Percentiles rank a stretch among this genome's conserved stretches.
Conservation (phyloP, 139 green algal species). For the Dunaliella sp. region DNA sequence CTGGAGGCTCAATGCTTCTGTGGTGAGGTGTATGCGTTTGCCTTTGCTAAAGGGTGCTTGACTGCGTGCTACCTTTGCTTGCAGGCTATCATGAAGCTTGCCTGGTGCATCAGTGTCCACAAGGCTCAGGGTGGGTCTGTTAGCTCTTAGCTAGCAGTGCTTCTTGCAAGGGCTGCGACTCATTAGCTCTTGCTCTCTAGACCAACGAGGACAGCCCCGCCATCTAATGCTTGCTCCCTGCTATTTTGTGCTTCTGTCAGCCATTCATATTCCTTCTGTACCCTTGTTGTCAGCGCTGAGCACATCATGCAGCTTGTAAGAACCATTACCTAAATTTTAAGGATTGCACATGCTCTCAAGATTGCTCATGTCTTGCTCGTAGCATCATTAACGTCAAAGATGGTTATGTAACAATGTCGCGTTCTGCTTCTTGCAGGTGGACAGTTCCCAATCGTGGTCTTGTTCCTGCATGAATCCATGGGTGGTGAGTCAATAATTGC, state of each 20-base stretch:
- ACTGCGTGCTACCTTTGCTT: too few relatives aligned
- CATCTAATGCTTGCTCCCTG: too few relatives aligned
- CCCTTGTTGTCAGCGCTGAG: background rate
- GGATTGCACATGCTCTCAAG: background rate
- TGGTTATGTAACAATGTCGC: background rate
- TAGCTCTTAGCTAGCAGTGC: background rate
- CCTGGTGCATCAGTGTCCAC: background rate
- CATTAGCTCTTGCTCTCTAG: too few relatives aligned
- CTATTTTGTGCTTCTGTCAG: too few relatives aligned
- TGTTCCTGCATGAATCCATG: background rate
- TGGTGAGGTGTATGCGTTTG: too few relatives aligned
- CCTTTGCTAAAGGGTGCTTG: too few relatives aligned
- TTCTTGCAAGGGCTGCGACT: too few relatives aligned
- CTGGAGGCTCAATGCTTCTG: background rate
- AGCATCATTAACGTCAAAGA: too few relatives aligned
- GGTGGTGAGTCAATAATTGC: background rate
- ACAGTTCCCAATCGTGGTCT: background rate
- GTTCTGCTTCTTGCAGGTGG: background rate
- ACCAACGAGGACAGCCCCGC: too few relatives aligned
- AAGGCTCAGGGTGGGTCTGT: background rate
- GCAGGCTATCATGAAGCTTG: background rate
- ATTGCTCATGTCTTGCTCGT: background rate
- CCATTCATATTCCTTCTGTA: background rate
- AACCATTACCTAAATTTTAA: background rate
- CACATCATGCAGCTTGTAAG: background rate